phyloP scores from a whole-genome alignment of 2,329 filamentous ascomycete genomes.

The Helotiales sp. region DNA sequence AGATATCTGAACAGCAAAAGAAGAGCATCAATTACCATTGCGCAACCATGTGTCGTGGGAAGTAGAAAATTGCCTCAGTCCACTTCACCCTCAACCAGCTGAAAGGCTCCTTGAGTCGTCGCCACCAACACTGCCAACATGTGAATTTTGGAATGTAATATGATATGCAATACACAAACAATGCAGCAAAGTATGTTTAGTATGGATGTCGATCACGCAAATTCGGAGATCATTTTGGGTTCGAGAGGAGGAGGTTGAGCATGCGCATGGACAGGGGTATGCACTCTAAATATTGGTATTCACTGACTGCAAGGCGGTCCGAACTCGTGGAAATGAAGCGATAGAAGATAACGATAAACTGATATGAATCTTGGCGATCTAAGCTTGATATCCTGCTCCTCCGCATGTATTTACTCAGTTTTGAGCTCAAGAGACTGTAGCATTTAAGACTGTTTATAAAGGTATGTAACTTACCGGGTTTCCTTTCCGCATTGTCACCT shows the following conservation, averaged over 20 bases:
- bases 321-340: neutral
- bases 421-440: too few relatives aligned
- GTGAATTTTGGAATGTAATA: neutral
- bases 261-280: conserved; percentile 1
- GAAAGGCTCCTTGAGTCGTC: neutral
- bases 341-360: neutral
- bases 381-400: too few relatives aligned
- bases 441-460: too few relatives aligned
- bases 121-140: neutral
- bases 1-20: neutral
- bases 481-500: neutral
- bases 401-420: too few relatives aligned
- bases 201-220: neutral
- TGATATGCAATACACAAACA: neutral
- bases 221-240: neutral
- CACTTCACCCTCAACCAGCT: neutral
- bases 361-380: neutral
- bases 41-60: neutral
- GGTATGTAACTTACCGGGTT: too few relatives aligned
- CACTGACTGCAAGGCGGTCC: neutral
- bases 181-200: neutral
- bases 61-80: neutral
- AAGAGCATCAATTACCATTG: neutral
- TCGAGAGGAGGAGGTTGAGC: neutral
- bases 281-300: neutral